Evolutionary conservation across 2,329 filamentous ascomycete genomes (phyloP).

Genomic region (Coniella lustricola): DNA sequence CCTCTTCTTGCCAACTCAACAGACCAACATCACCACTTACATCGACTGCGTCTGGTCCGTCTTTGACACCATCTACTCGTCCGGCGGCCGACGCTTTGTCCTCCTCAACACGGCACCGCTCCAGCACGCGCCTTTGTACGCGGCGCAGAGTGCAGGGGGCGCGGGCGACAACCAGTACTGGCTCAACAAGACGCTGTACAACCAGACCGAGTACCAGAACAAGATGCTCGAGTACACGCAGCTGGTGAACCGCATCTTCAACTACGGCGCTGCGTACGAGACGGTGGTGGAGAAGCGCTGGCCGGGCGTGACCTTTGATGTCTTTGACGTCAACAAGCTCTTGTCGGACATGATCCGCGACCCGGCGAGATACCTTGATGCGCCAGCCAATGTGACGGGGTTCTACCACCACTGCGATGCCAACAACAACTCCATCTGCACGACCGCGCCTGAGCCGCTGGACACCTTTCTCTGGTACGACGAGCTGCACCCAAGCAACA

Average conservation of each 20-base stretch:
- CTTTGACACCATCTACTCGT: slow-evolving; percentile 56
- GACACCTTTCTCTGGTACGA: slow-evolving; percentile 68
- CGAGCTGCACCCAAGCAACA: slow-evolving; percentile 63
- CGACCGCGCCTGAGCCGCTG: slow-evolving; percentile 31
- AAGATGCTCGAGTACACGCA: slow-evolving; percentile 46
- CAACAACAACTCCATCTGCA: slow-evolving; percentile 27
- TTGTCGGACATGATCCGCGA: slow-evolving; percentile 58
- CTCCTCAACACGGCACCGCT: slow-evolving; percentile 64
- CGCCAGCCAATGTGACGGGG: slow-evolving; percentile 55
- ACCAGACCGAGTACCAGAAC: slow-evolving; percentile 38
- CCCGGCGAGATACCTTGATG: slow-evolving; percentile 54
- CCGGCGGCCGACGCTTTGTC: slow-evolving; percentile 64
- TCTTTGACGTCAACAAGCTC: slow-evolving; percentile 61
- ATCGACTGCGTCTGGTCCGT: slow-evolving; percentile 60
- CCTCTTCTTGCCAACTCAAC: background rate
- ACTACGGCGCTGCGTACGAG: slow-evolving; percentile 43
- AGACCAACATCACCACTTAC: slow-evolving; percentile 56
- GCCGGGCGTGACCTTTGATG: slow-evolving; percentile 53
- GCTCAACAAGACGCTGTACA: slow-evolving; percentile 37
- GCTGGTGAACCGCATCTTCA: slow-evolving; percentile 41
- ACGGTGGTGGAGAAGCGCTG: slow-evolving; percentile 37
- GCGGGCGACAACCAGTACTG: slow-evolving; percentile 37
- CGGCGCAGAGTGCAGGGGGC: slow-evolving; percentile 36
- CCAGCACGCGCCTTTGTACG: slow-evolving; percentile 62
- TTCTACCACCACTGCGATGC: slow-evolving; percentile 48